Evolutionary conservation across 1,139 yeast genomes (phyloP).

Genomic region (Protomyces macrosporus): DNA sequence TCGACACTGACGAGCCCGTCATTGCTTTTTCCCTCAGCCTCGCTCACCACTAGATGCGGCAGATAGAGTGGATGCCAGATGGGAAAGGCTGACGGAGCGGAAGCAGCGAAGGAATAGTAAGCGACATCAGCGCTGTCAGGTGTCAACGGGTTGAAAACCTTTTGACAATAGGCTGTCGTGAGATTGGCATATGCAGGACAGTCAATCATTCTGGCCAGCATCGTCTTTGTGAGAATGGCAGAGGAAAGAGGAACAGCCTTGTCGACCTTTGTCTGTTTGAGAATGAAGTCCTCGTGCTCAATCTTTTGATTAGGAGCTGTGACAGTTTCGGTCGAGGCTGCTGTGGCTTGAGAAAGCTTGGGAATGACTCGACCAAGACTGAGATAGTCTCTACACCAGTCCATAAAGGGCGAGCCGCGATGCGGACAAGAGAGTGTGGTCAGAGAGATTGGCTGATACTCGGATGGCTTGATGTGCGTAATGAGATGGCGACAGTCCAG

Average conservation of each 20-base stretch:
- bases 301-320: slow-evolving; percentile 16
- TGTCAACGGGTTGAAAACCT: slow-evolving; percentile 50
- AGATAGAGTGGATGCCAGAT: slow-evolving; percentile 29
- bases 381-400: slow-evolving; percentile 41
- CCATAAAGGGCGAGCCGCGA: slow-evolving; percentile 80
- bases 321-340: slow-evolving; percentile 20
- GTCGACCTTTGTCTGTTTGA: slow-evolving; percentile 17
- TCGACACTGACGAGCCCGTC: slow-evolving; percentile 81
- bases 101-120: slow-evolving; percentile 80
- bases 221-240: slow-evolving; percentile 29
- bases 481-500: slow-evolving; percentile 74
- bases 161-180: slow-evolving; percentile 51
- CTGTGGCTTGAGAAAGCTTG: slow-evolving; percentile 16
- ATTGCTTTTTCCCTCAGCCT: slow-evolving; percentile 45
- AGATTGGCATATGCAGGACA: slow-evolving; percentile 40
- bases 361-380: slow-evolving; percentile 28
- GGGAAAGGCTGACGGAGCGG: slow-evolving; percentile 23
- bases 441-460: slow-evolving; percentile 59
- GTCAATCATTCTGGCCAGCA: slow-evolving; percentile 31
- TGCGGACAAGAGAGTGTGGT: slow-evolving; percentile 89
- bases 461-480: slow-evolving; percentile 47
- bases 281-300: slow-evolving; percentile 12
- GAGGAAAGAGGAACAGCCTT: slow-evolving; percentile 25
- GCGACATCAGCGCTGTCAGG: slow-evolving; percentile 56
- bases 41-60: slow-evolving; percentile 27